Evolutionary conservation across 2,329 filamentous ascomycete species (phyloP), one percentile per base, ranked within the genome.

Genomic region (Pyrenochaeta sp.): DNA sequence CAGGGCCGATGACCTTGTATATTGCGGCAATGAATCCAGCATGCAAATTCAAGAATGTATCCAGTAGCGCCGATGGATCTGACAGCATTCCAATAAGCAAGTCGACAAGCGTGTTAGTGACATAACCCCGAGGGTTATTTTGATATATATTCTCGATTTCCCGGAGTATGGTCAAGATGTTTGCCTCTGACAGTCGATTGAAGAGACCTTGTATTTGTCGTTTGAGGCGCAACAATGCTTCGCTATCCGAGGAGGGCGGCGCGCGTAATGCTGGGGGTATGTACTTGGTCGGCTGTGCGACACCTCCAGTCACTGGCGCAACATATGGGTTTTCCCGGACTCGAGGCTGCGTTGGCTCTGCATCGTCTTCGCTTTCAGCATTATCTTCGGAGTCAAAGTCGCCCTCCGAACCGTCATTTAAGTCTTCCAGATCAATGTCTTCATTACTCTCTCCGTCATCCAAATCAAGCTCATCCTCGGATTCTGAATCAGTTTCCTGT

Each of bases 161-260:
- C 29, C 82, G 81, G 3, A 96, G 75, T 39, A 97, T 96, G 2
- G 89, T 88, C 5, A 96, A 72, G 51, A 99, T 78, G 59, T 94
- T 97, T 24, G 90, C 85, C 65, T 97, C 93, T 0, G 94, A 96
- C 21, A 99, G 79, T 65, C 93, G 87, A 71, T 99, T 99, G 65
- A 99, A 81, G 13, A 94, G 80, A 64, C 94, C 93, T 67, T 97
- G 91, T 0, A 90, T 79, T 63, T 95, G 90, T 50, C 90, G 84
- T 45, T 85, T 85, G 35, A 99, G 75, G 26, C 88, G 85, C 9
- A 78, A 77, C 34, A 88, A 76, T 28, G 81, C 76, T 67, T 95
- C 88, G 1, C 81, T 79, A 52, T 89, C 85, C 0, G 84, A 82
- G 1, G 81, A 78, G 3, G 81, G 72, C 22, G 80, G 75, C 55